Conservation (phyloP, 1,284 basidiomycete species). For the Fomitopsis pinicola region DNA sequence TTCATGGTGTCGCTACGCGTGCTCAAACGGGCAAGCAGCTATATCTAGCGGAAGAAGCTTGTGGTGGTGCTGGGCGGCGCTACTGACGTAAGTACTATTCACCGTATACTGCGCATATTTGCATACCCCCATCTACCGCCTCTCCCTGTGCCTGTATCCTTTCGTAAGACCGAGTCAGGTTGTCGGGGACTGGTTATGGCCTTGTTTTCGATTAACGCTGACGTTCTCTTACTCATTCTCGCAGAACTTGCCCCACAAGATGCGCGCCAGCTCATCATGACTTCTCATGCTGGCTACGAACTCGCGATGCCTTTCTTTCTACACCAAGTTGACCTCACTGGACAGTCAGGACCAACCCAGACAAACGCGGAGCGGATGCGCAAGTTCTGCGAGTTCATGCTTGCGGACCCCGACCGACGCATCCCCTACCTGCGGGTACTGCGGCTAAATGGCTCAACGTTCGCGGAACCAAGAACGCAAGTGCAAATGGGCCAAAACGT, state of each 20-base stretch:
- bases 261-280: neutral
- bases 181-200: neutral
- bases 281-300: neutral
- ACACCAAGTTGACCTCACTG: neutral
- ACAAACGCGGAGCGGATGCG: neutral
- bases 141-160: too few relatives aligned
- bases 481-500: neutral
- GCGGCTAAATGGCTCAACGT: neutral
- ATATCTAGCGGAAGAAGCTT: too few relatives aligned
- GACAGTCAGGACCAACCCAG: neutral
- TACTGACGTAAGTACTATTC: too few relatives aligned
- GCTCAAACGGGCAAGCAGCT: too few relatives aligned
- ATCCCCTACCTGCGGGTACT: neutral
- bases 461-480: neutral
- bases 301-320: slow-evolving; percentile 1
- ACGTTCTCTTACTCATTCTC: neutral
- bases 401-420: neutral
- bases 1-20: too few relatives aligned
- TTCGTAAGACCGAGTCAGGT: too few relatives aligned
- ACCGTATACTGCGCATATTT: too few relatives aligned
- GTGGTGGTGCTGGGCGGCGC: too few relatives aligned
- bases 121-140: too few relatives aligned
- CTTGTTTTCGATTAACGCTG: neutral
- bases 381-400: slow-evolving; percentile 1
- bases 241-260: neutral